phyloP scores from a whole-genome alignment of 106 monocot species.

The Phalaenopsis aphrodite region DNA sequence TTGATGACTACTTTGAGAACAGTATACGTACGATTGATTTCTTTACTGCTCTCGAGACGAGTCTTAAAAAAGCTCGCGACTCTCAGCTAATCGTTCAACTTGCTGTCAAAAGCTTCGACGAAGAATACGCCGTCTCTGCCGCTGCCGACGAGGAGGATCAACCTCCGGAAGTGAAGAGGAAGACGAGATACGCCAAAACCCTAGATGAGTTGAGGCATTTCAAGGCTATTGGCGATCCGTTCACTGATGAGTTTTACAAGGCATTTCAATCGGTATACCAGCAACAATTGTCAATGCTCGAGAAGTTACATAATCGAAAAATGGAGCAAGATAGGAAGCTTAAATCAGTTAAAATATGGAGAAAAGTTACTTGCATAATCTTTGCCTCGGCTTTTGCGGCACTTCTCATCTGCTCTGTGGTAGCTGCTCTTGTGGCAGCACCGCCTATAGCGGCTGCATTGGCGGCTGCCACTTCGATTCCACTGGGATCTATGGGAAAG shows the following conservation, averaged over 20 bases:
- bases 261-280: slow-evolving; percentile 40
- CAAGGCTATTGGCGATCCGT: slow-evolving; percentile 47
- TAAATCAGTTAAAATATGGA: slow-evolving; percentile 40
- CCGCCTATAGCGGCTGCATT: slow-evolving; percentile 58
- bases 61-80: slow-evolving; percentile 70
- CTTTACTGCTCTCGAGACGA: slow-evolving; percentile 77
- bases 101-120: slow-evolving; percentile 64
- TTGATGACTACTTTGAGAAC: slow-evolving; percentile 87
- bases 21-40: slow-evolving; percentile 83
- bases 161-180: not conserved
- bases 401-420: slow-evolving; percentile 69
- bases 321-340: slow-evolving; percentile 49
- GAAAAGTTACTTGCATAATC: slow-evolving; percentile 55
- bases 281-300: slow-evolving; percentile 61
- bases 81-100: slow-evolving; percentile 73
- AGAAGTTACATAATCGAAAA: slow-evolving; percentile 46
- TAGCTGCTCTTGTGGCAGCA: slow-evolving; percentile 60
- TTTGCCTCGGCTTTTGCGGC: slow-evolving; percentile 55
- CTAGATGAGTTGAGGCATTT: slow-evolving; percentile 51
- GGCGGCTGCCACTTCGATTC: slow-evolving; percentile 48
- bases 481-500: slow-evolving; percentile 68
- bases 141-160: slow-evolving; percentile 20
- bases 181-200: slow-evolving; percentile 36
- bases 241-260: slow-evolving; percentile 64
- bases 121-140: slow-evolving; percentile 13